These are phyloP conservation scores for Scutellaria galericulata DNA, from an alignment of 257 asterid species.

Conservation along the genomic window DNA sequence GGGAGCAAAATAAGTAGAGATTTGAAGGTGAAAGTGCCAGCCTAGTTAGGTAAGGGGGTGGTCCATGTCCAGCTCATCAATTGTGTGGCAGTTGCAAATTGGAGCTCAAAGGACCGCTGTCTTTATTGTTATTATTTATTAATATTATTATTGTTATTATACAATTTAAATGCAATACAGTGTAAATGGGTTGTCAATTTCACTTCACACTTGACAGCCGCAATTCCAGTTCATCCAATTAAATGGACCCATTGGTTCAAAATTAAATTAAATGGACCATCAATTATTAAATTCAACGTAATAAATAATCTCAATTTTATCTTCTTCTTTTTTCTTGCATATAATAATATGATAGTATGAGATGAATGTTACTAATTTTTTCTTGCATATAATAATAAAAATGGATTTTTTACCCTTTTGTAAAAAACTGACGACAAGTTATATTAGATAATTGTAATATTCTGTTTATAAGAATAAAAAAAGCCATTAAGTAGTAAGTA, in stretches of 20 bases:
- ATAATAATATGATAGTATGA: too few species aligned
- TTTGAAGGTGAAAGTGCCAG: conserved; percentile 23
- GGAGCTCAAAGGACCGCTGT: conserved; percentile 12
- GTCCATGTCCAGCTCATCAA: conserved; percentile 29
- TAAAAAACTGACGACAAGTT: too few species aligned
- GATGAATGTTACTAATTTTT: too few species aligned
- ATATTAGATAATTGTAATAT: too few species aligned
- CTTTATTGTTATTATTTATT: conserved; percentile 8
- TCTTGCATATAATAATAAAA: too few species aligned
- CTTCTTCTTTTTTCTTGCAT: too few species aligned
- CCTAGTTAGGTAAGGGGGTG: conserved; percentile 18
- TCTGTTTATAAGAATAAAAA: too few species aligned
- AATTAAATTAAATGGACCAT: neutral
- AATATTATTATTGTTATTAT: neutral
- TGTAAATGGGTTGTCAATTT: conserved; percentile 36
- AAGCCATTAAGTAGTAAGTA: too few species aligned
- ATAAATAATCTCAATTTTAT: too few species aligned
- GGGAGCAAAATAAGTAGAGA: too few species aligned
- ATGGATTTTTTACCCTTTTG: too few species aligned
- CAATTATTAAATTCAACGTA: too few species aligned
- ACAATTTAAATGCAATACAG: conserved; percentile 14
- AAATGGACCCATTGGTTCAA: neutral
- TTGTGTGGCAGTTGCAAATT: conserved; percentile 21
- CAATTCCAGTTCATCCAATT: conserved; percentile 31
- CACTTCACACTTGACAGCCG: conserved; percentile 26